Base-by-base conservation (phyloP, 352 stramenopile genomes). In the Saprolegnia parasitica region DNA sequence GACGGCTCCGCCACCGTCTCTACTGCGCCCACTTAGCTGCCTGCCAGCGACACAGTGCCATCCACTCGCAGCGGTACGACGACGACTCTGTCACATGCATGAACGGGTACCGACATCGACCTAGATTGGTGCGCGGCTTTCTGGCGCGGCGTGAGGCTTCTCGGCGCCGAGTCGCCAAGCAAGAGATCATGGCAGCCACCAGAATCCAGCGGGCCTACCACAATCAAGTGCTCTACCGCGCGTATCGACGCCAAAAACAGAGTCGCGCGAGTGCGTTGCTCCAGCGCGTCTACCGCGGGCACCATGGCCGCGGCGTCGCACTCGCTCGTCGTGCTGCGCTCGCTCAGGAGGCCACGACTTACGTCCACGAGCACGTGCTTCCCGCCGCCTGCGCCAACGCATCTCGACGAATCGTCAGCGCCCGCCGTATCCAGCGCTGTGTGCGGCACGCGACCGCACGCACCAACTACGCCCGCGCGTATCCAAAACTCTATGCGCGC, bases 161-260 rank as follows among this genome's bases (percentile, higher is more conserved):
- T n/a, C 24, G n/a, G 39, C 23, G 35, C 9, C 39, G 55, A n/a
- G 18, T 50, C 26, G 50, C n/a, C 21, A 15, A 15, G 18, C 29
- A 46, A 35, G 26, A 55, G 23, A 5, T n/a, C 54, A 20, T 13
- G 13, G 21, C 52, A 21, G 52, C 52, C 11, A 11, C 9, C 3
- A 37, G 8, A 3, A 70, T 70, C n/a, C 63, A 70, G 29, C 46
- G 39, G 1, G 15, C 50, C 4, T 70, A 47, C 26, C 63, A 46
- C 11, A 21, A 46, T 9, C 55, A 49, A 18, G 47, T 70, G 5
- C 32, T 70, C 23, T 52, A 45, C 20, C 32, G 61, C 13, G 20
- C 45, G 20, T 40, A 70, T 45, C 39, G 32, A 47, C 54, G 32
- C 23, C 16, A 70, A 60, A 70, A 70, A 24, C 16, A 70, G 39